Evolutionary conservation across 768 basidiomycete species (phyloP), one percentile per base, ranked within the genome.

Genomic region (Boletus tomentosulus): DNA sequence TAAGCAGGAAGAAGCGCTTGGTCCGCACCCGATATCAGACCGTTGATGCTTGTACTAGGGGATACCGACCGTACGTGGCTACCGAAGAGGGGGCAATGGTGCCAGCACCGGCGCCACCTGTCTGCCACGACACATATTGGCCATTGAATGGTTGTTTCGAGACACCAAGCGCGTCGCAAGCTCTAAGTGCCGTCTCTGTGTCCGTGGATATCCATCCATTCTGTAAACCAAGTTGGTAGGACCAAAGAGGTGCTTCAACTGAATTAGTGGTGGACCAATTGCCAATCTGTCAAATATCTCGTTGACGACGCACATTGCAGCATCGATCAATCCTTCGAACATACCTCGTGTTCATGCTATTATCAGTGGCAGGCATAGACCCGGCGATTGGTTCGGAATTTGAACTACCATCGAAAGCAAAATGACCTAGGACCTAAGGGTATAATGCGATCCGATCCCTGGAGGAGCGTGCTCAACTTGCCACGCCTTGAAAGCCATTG

Each of bases 141-240:
- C n/a, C n/a, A n/a, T n/a, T n/a, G n/a, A n/a, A n/a, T n/a, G n/a
- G n/a, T n/a, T n/a, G 61, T 11, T 67, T 69, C 6, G 69, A 48
- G 6, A 73, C 72, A 22, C 82, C 85, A 13, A 87, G 68, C 3
- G 77, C 71, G 24, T 62, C 72, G 66, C 93, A 97, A 41, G 77
- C 67, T 63, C 93, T 91, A n/a, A 75, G 57, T 25, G 83, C 79
- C 6, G 60, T 68, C 42, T 89, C 76, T 16, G 90, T 90, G 75
- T 93, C 87, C 1, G 67, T 65, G 7, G 91, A 89, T 37, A 92
- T 82, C 84, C 87, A 92, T 28, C 90, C 92, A 50, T 87, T 76
- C 54, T 80, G 72, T 46, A 92, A 80, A 9, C 82, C 78, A 65
- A 86, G 81, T 62, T 81, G 71, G 71, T 88, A 89, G 19, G 83